Percentiles rank a stretch among this genome's conserved stretches.
phyloP scores from a whole-genome alignment of 2,329 filamentous ascomycete species.

The Cephalotrichum gorgonifer region DNA sequence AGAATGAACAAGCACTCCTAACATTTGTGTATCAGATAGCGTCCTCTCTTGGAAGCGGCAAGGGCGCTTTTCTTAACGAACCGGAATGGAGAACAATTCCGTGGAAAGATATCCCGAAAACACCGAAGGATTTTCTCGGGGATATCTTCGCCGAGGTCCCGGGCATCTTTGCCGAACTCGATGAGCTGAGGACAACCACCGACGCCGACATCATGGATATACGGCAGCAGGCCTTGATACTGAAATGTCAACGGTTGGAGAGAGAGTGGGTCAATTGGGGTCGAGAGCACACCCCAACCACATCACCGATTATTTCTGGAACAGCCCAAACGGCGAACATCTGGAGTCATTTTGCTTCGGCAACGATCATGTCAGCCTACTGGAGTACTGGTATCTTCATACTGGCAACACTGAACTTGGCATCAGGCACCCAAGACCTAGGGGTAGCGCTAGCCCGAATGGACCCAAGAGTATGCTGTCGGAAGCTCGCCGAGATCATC shows the following conservation, averaged over 20 bases:
- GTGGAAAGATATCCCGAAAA: slow-evolving; percentile 15
- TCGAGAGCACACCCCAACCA: not conserved
- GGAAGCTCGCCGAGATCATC: slow-evolving; percentile 9
- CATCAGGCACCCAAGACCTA: not conserved
- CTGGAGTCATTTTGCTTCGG: slow-evolving; percentile 7
- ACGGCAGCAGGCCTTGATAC: not conserved
- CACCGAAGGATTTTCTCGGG: slow-evolving; percentile 14
- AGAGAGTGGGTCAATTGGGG: not conserved
- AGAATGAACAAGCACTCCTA: not conserved
- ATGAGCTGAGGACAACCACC: slow-evolving; percentile 8
- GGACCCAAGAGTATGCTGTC: slow-evolving; percentile 8
- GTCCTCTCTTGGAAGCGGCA: not conserved
- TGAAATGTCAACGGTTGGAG: not conserved
- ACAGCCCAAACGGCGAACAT: slow-evolving; percentile 1
- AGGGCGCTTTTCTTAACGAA: slow-evolving; percentile 12
- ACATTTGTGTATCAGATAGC: not conserved
- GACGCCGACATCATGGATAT: not conserved
- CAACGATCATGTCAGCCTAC: slow-evolving; percentile 7
- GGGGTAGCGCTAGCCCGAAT: slow-evolving; percentile 2
- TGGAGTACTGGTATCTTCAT: slow-evolving; percentile 8
- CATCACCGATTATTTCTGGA: not conserved
- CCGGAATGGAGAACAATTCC: slow-evolving; percentile 19
- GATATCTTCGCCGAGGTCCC: slow-evolving; percentile 17
- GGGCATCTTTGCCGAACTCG: slow-evolving; percentile 12
- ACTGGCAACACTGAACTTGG: slow-evolving; percentile 8